Evolutionary conservation across 495 filamentous ascomycete genomes (phyloP).

Genomic region (Xylaria cubensis): DNA sequence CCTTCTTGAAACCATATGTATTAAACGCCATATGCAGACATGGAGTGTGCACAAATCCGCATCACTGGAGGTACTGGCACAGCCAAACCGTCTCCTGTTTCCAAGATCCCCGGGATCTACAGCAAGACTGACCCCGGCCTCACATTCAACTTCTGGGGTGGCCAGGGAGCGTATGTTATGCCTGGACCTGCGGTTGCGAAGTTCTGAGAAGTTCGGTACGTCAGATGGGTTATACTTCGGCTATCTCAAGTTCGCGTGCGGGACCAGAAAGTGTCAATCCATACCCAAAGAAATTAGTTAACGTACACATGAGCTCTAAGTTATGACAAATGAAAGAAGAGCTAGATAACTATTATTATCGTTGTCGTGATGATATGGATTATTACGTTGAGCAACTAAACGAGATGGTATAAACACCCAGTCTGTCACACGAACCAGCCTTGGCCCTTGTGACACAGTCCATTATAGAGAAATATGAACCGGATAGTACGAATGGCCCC

Average conservation of each 20-base stretch:
- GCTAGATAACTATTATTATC: neutral
- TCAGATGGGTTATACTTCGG: neutral
- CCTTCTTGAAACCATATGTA: neutral
- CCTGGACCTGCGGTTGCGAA: constrained; percentile 43
- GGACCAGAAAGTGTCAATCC: neutral
- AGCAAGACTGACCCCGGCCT: constrained; percentile 52
- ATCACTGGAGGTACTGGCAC: constrained; percentile 54
- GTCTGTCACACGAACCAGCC: too few relatives aligned
- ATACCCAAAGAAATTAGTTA: neutral
- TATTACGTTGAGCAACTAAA: neutral
- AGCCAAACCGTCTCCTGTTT: constrained; percentile 48
- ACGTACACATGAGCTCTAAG: neutral
- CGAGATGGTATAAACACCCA: neutral
- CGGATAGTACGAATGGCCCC: neutral
- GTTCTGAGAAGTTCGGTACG: neutral
- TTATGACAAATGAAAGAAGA: neutral
- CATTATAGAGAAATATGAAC: neutral
- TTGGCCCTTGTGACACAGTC: too few relatives aligned
- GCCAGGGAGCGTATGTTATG: constrained; percentile 42
- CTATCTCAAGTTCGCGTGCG: neutral
- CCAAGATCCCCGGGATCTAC: constrained; percentile 61
- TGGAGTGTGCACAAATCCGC: constrained; percentile 61
- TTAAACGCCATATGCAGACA: constrained; percentile 30
- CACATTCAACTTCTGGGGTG: constrained; percentile 50
- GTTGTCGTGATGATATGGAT: neutral